A percentile compares a stretch with the other conserved stretches of the same genome.
phyloP scores from a whole-genome alignment of 495 filamentous ascomycete species.

The Thermochaetoides thermophila region DNA sequence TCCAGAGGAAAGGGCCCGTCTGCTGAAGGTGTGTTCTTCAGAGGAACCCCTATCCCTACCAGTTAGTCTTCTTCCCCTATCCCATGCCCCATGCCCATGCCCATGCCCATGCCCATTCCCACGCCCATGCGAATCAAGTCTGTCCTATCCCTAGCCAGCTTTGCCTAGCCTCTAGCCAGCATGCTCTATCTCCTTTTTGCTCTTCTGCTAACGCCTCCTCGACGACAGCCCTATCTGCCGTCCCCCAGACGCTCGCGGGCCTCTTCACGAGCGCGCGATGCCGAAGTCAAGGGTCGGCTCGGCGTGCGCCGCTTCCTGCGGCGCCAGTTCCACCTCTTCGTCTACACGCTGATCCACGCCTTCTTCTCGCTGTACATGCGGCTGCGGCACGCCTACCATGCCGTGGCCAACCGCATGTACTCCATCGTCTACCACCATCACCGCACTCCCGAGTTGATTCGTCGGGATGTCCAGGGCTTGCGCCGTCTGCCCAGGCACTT shows the following conservation, averaged over 20 bases:
- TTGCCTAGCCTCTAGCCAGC: no score
- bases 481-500: constrained; percentile 65
- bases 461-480: constrained; percentile 66
- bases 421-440: constrained; percentile 85
- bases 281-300: constrained; percentile 24
- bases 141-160: no score
- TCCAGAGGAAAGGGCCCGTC: constrained; percentile 49
- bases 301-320: constrained; percentile 55
- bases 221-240: constrained; percentile 53
- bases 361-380: constrained; percentile 80
- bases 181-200: not conserved
- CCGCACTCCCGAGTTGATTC: constrained; percentile 79
- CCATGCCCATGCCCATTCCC: no score
- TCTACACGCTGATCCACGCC: constrained; percentile 60
- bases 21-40: constrained; percentile 47
- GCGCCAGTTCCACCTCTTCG: constrained; percentile 47
- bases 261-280: constrained; percentile 6
- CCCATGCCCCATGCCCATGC: no score
- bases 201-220: constrained; percentile 8
- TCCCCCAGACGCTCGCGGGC: constrained; percentile 22
- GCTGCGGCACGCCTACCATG: constrained; percentile 62
- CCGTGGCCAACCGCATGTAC: constrained; percentile 54
- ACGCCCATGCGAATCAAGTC: no score
- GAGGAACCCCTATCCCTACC: no score
- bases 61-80: no score